phyloP scores from a whole-genome alignment of 768 basidiomycete genomes.

The Boletus sp. region DNA sequence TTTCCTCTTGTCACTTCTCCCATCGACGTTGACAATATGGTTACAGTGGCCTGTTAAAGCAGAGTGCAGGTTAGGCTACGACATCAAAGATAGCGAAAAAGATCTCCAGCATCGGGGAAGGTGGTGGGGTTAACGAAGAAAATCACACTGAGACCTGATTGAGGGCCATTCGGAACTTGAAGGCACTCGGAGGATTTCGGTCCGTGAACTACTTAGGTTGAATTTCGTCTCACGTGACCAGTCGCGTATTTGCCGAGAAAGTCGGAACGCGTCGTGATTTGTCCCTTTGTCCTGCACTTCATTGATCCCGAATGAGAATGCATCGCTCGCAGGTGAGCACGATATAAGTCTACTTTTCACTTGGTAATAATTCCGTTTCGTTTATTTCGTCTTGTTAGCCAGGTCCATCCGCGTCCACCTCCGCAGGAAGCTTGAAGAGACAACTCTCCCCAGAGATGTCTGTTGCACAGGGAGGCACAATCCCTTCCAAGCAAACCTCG shows the following conservation, averaged over 20 bases:
- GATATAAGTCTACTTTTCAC: background rate
- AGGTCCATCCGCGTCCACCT: slow-evolving; percentile 15
- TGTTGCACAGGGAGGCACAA: background rate
- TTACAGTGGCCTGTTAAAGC: no score
- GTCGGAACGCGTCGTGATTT: background rate
- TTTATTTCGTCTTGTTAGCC: background rate
- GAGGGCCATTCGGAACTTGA: no score
- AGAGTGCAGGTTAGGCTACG: background rate
- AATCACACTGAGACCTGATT: no score
- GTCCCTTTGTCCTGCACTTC: background rate
- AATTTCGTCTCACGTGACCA: slow-evolving; percentile 28
- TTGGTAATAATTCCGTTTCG: background rate
- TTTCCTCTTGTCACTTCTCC: background rate
- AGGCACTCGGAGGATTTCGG: background rate
- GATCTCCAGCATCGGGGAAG: no score
- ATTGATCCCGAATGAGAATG: slow-evolving; percentile 6
- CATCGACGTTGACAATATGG: background rate
- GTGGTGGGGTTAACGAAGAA: no score
- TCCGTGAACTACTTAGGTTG: slow-evolving; percentile 5
- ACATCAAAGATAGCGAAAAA: background rate
- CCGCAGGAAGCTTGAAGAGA: slow-evolving; percentile 22
- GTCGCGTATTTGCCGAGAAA: background rate
- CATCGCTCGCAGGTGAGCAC: slow-evolving; percentile 16
- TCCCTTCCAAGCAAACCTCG: background rate
- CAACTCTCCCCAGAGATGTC: slow-evolving; percentile 20